A percentile compares a stretch with the other conserved stretches of the same genome.
phyloP scores from a whole-genome alignment of 768 basidiomycete genomes.

The Serendipita sp. region DNA sequence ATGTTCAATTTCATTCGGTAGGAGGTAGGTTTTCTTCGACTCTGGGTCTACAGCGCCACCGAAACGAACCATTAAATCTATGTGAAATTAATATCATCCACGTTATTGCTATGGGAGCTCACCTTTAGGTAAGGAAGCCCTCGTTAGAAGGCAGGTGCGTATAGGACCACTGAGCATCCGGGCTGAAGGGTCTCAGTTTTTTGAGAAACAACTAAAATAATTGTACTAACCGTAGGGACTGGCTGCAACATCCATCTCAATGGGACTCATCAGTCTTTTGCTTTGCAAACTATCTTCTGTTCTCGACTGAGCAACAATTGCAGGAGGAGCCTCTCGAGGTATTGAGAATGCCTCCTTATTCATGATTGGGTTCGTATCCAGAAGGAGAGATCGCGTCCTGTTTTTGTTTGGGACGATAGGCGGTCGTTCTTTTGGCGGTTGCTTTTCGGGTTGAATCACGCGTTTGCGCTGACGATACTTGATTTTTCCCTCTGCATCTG shows the following conservation, averaged over 20 bases:
- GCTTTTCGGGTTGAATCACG: background rate
- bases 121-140: background rate
- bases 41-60: background rate
- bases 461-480: background rate
- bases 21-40: background rate
- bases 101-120: background rate
- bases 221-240: background rate
- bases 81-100: background rate
- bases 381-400: background rate
- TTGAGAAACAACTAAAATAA: background rate
- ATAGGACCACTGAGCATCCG: background rate
- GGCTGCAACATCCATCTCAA: background rate
- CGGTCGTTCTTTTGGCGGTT: background rate
- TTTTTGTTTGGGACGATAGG: background rate
- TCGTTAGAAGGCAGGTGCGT: background rate
- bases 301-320: background rate
- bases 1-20: background rate
- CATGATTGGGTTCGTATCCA: background rate
- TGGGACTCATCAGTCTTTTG: background rate
- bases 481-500: background rate
- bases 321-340: background rate
- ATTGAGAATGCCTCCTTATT: background rate
- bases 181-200: background rate
- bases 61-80: background rate
- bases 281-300: background rate